These are phyloP conservation scores for Scedosporium boydii DNA, from an alignment of 2,329 filamentous ascomycete species.

Conservation along the genomic window DNA sequence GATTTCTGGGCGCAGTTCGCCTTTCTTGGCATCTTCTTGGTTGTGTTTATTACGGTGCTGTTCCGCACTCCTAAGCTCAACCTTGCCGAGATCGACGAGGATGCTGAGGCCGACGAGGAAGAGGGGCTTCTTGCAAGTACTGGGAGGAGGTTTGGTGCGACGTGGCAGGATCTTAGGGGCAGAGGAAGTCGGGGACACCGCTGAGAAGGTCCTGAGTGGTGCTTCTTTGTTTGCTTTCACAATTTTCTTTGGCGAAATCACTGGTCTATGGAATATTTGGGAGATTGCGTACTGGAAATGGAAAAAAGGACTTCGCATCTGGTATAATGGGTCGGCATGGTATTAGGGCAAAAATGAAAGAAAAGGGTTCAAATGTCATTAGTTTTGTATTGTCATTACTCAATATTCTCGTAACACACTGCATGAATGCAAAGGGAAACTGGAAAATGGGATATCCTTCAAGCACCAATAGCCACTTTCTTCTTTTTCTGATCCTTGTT, in stretches of 20 bases:
- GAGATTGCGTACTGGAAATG: background rate
- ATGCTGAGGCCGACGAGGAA: constrained; percentile 86
- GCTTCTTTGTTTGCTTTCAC: background rate
- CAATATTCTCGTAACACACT: background rate
- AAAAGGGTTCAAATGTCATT: background rate
- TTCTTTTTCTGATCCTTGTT: constrained; percentile 22
- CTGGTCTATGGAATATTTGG: background rate
- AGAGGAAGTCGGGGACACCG: constrained; percentile 6
- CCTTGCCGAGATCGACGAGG: constrained; percentile 71
- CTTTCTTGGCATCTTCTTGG: constrained; percentile 74
- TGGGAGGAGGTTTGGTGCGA: constrained; percentile 70
- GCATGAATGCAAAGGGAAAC: background rate
- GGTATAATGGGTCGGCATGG: background rate
- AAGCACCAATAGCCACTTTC: constrained; percentile 28
- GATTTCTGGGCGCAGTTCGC: constrained; percentile 94
- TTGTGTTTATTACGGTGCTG: constrained; percentile 70
- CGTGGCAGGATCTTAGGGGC: constrained; percentile 80
- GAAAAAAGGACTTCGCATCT: background rate
- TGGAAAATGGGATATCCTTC: constrained; percentile 1
- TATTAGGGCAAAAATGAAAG: background rate
- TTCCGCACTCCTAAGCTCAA: constrained; percentile 74
- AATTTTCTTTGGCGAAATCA: too few species aligned
- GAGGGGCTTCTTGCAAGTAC: constrained; percentile 83
- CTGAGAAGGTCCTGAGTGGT: background rate
- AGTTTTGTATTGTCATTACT: background rate